Evolutionary conservation across 306 rosid species (phyloP).

Genomic region (Quercus robur): DNA sequence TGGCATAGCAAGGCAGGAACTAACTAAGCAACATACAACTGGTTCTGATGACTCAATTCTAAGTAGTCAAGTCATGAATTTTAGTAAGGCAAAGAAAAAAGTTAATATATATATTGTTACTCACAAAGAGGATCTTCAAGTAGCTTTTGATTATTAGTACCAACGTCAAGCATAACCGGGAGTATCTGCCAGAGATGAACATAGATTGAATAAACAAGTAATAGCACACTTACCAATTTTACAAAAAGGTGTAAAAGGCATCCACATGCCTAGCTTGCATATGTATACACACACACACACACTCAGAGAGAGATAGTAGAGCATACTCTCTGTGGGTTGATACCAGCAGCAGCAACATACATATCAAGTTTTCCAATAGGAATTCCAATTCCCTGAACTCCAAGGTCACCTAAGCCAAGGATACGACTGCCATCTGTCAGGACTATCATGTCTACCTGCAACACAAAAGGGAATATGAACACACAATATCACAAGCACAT

Average conservation of each 20-base stretch:
- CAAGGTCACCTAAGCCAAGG: slow-evolving; percentile 99
- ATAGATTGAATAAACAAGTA: slow-evolving; percentile 23
- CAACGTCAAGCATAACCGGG: slow-evolving; percentile 97
- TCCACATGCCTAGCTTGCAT: neutral
- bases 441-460: slow-evolving; percentile 99
- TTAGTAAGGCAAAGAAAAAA: neutral
- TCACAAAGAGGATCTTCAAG: slow-evolving; percentile 91
- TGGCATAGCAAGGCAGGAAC: neutral
- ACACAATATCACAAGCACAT: neutral
- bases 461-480: slow-evolving; percentile 24
- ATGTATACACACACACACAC: neutral
- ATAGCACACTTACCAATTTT: slow-evolving; percentile 2
- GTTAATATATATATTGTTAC: slow-evolving; percentile 31
- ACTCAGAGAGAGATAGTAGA: slow-evolving; percentile 17
- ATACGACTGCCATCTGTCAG: slow-evolving; percentile 98
- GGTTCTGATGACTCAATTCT: neutral
- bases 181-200: slow-evolving; percentile 62
- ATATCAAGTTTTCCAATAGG: slow-evolving; percentile 98
- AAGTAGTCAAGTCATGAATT: neutral
- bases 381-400: slow-evolving; percentile 99
- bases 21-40: neutral
- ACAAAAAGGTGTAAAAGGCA: neutral
- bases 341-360: slow-evolving; percentile 99
- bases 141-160: slow-evolving; percentile 90
- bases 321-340: slow-evolving; percentile 90